Evolutionary conservation across 371 early-diverging fungal genomes (phyloP).

Genomic region (Rhizopus sp.): DNA sequence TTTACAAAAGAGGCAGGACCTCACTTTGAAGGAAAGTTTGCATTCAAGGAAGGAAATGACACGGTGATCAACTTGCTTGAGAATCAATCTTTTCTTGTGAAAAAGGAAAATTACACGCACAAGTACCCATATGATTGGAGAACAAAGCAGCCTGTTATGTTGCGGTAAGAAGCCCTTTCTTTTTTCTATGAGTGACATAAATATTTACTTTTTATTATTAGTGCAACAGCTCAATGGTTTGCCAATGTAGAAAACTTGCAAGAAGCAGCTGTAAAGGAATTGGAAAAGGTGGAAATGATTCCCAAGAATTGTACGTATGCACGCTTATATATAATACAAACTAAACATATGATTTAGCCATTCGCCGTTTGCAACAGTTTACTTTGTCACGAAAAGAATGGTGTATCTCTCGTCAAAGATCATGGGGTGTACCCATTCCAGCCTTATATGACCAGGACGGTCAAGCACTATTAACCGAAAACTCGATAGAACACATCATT

Average conservation of each 20-base stretch:
- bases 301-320: slow-evolving; percentile 60
- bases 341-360: slow-evolving; percentile 23
- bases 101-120: slow-evolving; percentile 59
- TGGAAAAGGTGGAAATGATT: slow-evolving; percentile 59
- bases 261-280: slow-evolving; percentile 58
- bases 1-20: slow-evolving; percentile 74
- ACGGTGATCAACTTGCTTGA: slow-evolving; percentile 62
- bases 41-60: slow-evolving; percentile 65
- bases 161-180: slow-evolving; percentile 32
- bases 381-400: slow-evolving; percentile 77
- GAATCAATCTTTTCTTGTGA: slow-evolving; percentile 42
- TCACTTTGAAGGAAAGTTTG: slow-evolving; percentile 63
- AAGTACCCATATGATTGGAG: slow-evolving; percentile 94
- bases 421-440: slow-evolving; percentile 85
- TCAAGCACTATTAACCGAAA: slow-evolving; percentile 67
- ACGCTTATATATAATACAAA: neutral
- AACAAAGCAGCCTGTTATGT: slow-evolving; percentile 86
- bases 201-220: slow-evolving; percentile 12
- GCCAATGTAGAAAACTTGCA: slow-evolving; percentile 70
- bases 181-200: neutral
- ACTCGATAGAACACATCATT: slow-evolving; percentile 71
- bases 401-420: slow-evolving; percentile 92
- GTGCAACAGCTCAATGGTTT: slow-evolving; percentile 91
- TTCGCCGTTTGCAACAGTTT: slow-evolving; percentile 65
- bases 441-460: slow-evolving; percentile 73